A percentile compares a stretch with the other conserved stretches of the same genome.
These are phyloP conservation scores for Debaryomyces robertsiae DNA, from an alignment of 1,139 yeast species.

Conservation along the genomic window DNA sequence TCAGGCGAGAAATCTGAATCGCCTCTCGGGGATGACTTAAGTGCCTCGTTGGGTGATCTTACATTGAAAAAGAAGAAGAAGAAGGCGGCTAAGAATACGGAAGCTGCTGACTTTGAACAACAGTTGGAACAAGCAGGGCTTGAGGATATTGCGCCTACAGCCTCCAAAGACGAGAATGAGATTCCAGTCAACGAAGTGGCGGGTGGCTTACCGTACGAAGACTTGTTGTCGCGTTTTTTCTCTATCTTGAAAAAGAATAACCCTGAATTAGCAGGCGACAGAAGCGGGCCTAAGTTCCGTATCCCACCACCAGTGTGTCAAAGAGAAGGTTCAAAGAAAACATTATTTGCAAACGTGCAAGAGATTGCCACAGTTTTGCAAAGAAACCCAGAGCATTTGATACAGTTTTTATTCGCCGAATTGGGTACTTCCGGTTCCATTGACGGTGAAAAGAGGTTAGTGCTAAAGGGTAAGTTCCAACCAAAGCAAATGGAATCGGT, in stretches of 20 bases:
- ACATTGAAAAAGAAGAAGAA: constrained; percentile 87
- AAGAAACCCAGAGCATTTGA: constrained; percentile 95
- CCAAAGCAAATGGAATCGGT: constrained; percentile 97
- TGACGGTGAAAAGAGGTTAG: constrained; percentile 95
- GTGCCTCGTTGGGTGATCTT: constrained; percentile 71
- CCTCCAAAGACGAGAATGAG: constrained; percentile 23
- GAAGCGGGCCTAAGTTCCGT: constrained; percentile 89
- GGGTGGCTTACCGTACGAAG: constrained; percentile 75
- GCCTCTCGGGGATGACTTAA: constrained; percentile 53
- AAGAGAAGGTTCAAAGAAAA: constrained; percentile 97
- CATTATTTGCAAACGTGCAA: constrained; percentile 93
- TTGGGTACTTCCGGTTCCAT: constrained; percentile 99
- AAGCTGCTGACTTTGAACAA: constrained; percentile 80
- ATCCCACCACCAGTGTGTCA: constrained; percentile 97
- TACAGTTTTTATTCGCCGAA: constrained; percentile 96
- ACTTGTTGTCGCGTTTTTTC: constrained; percentile 81
- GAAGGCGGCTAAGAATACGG: constrained; percentile 60
- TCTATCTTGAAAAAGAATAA: constrained; percentile 84
- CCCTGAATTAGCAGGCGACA: constrained; percentile 97
- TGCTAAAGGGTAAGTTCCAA: constrained; percentile 96
- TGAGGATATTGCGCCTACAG: constrained; percentile 46
- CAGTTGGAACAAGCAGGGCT: constrained; percentile 91
- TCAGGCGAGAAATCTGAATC: constrained; percentile 37
- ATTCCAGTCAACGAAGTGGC: constrained; percentile 34
- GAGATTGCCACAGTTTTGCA: constrained; percentile 92